These are phyloP conservation scores for Trypanosoma conorhini DNA, from an alignment of 208 protist species.

Conservation along the genomic window DNA sequence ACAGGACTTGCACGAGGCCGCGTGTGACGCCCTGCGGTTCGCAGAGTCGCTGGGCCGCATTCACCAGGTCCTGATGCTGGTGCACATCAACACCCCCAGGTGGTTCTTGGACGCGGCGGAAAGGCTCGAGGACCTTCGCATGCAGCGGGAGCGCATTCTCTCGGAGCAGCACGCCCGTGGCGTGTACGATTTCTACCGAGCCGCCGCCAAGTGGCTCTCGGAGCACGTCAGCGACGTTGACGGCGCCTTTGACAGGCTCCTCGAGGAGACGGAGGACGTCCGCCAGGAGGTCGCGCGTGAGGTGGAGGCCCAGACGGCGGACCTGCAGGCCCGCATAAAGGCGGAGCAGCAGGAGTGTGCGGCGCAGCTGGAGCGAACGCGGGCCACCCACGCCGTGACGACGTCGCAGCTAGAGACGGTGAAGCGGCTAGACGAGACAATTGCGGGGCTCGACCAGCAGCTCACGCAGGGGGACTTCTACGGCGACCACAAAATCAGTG, in stretches of 20 bases:
- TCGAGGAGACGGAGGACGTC: conserved; percentile 63
- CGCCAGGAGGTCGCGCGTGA: conserved; percentile 54
- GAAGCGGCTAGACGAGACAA: conserved; percentile 57
- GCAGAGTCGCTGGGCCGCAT: conserved; percentile 58
- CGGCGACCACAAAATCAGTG: conserved; percentile 57
- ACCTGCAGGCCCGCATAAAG: conserved; percentile 45
- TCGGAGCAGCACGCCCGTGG: conserved; percentile 63
- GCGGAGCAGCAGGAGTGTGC: conserved; percentile 33
- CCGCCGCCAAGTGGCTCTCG: conserved; percentile 52
- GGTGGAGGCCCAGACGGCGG: conserved; percentile 39
- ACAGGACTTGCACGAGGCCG: conserved; percentile 58
- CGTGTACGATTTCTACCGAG: conserved; percentile 72
- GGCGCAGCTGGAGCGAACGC: conserved; percentile 44
- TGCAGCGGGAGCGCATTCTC: conserved; percentile 47
- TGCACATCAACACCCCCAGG: conserved; percentile 73
- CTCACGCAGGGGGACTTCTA: conserved; percentile 59
- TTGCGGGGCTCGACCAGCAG: conserved; percentile 49
- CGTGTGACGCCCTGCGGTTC: conserved; percentile 68
- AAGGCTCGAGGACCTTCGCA: conserved; percentile 55
- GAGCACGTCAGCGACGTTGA: conserved; percentile 60
- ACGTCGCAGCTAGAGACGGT: conserved; percentile 51
- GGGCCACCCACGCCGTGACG: conserved; percentile 40
- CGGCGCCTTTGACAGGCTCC: conserved; percentile 41
- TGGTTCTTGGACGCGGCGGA: conserved; percentile 82
- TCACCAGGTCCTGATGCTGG: conserved; percentile 81